Evolutionary conservation across 805 yeast species (phyloP).

Genomic region (Teunomyces atbi): DNA sequence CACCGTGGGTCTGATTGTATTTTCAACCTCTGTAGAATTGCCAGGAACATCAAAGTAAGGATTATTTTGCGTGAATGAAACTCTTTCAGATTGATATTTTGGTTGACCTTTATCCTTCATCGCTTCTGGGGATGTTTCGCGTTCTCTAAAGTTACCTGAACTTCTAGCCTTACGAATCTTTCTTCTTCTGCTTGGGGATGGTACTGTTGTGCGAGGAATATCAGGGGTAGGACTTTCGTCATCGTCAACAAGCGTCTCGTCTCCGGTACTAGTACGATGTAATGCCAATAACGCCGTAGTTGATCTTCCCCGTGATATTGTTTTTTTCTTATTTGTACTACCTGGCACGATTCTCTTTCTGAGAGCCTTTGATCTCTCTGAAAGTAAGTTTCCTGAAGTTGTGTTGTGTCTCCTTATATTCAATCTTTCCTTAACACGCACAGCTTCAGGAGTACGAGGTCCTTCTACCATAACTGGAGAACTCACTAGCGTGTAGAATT

Average conservation of each 20-base stretch:
- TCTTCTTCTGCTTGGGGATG: conserved; percentile 2
- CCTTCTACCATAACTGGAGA: conserved; percentile 19
- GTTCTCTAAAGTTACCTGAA: conserved; percentile 28
- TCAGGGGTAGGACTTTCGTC: conserved; percentile 3
- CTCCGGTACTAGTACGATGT: conserved; percentile 6
- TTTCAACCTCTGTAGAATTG: conserved; percentile 1
- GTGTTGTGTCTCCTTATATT: conserved; percentile 28
- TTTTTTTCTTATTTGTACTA: conserved; percentile 7
- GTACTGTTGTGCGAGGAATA: neutral
- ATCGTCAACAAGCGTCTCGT: conserved; percentile 13
- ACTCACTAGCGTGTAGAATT: conserved; percentile 17
- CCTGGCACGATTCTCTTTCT: conserved; percentile 16
- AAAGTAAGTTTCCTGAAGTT: neutral
- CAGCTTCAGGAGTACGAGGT: conserved; percentile 10
- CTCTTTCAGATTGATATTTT: conserved; percentile 20
- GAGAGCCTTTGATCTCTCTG: neutral
- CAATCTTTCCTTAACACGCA: conserved; percentile 6
- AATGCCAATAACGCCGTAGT: conserved; percentile 18
- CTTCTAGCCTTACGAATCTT: conserved; percentile 32
- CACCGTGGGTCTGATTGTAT: neutral
- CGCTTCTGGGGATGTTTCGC: conserved; percentile 4
- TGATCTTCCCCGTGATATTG: conserved; percentile 17
- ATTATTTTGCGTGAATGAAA: conserved; percentile 20
- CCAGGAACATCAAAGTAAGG: conserved; percentile 24
- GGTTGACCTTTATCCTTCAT: conserved; percentile 5